phyloP scores from a whole-genome alignment of 1,284 basidiomycete species.

The Earliella scabrosa region DNA sequence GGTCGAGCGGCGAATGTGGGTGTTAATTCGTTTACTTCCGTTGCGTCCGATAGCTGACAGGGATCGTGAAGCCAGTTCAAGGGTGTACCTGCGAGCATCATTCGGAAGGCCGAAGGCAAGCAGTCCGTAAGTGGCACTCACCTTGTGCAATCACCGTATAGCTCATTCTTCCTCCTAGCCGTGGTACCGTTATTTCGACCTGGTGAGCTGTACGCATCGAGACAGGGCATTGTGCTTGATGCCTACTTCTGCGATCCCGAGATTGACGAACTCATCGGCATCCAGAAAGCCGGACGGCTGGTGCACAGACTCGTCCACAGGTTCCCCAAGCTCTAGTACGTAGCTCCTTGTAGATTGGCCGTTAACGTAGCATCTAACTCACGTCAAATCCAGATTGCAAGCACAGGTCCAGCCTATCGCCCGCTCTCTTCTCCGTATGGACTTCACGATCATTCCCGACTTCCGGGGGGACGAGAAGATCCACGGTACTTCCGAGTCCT shows the following conservation, averaged over 20 bases:
- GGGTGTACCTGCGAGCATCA: slow-evolving; percentile 85
- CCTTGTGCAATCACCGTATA: too few relatives aligned
- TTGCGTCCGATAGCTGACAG: slow-evolving; percentile 4
- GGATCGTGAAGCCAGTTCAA: slow-evolving; percentile 83
- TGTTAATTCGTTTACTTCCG: not conserved
- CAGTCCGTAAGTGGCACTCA: slow-evolving; percentile 81
- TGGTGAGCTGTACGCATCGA: too few relatives aligned
- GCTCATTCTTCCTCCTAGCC: too few relatives aligned
- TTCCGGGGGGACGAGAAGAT: slow-evolving; percentile 98
- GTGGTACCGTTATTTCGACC: slow-evolving; percentile 95
- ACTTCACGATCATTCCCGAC: slow-evolving; percentile 91
- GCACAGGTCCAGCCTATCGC: slow-evolving; percentile 96
- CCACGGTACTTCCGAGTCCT: slow-evolving; percentile 87
- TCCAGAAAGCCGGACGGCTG: slow-evolving; percentile 89
- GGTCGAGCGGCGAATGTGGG: slow-evolving; percentile 88
- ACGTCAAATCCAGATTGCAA: slow-evolving; percentile 59
- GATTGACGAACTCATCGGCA: slow-evolving; percentile 92
- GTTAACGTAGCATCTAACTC: not conserved
- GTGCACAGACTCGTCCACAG: slow-evolving; percentile 96
- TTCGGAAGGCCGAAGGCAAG: slow-evolving; percentile 94
- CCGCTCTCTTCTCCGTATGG: slow-evolving; percentile 85
- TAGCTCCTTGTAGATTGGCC: slow-evolving; percentile 21
- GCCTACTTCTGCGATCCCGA: too few relatives aligned
- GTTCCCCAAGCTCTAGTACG: slow-evolving; percentile 93
- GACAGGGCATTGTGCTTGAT: too few relatives aligned